phyloP scores from a whole-genome alignment of 192 early-diverging fungal genomes.

The Gigaspora rosea region DNA sequence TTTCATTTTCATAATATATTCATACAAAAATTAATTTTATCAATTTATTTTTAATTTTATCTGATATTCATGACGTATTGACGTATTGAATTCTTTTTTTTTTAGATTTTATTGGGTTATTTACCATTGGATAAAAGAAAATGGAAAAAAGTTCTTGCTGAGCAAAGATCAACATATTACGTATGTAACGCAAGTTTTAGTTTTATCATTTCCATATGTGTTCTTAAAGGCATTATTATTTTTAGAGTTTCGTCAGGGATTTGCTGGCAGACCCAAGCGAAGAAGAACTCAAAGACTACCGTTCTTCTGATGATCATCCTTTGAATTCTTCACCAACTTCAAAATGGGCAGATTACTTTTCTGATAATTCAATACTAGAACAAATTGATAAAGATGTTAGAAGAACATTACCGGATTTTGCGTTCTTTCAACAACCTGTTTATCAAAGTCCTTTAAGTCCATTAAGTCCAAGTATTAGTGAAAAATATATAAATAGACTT shows the following conservation, averaged over 20 bases:
- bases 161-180: slow-evolving; percentile 63
- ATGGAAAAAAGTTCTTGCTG: slow-evolving; percentile 53
- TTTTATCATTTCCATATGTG: background rate
- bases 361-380: slow-evolving; percentile 61
- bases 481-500: slow-evolving; percentile 34
- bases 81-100: background rate
- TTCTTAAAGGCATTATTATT: background rate
- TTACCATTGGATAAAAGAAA: slow-evolving; percentile 63
- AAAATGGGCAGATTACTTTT: slow-evolving; percentile 65
- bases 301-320: slow-evolving; percentile 45
- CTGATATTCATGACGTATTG: too few species aligned
- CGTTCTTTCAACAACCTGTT: slow-evolving; percentile 72
- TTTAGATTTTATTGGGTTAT: slow-evolving; percentile 60
- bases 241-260: slow-evolving; percentile 62
- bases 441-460: slow-evolving; percentile 54
- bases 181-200: slow-evolving; percentile 35
- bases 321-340: slow-evolving; percentile 49
- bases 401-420: slow-evolving; percentile 72
- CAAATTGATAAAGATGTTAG: slow-evolving; percentile 79
- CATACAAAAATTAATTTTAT: background rate
- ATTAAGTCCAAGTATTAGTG: slow-evolving; percentile 36
- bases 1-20: background rate
- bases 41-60: background rate
- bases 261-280: slow-evolving; percentile 60
- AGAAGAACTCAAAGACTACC: slow-evolving; percentile 31